Base-by-base conservation (phyloP, 345 rosid genomes). In the Leavenworthia alabamica region DNA sequence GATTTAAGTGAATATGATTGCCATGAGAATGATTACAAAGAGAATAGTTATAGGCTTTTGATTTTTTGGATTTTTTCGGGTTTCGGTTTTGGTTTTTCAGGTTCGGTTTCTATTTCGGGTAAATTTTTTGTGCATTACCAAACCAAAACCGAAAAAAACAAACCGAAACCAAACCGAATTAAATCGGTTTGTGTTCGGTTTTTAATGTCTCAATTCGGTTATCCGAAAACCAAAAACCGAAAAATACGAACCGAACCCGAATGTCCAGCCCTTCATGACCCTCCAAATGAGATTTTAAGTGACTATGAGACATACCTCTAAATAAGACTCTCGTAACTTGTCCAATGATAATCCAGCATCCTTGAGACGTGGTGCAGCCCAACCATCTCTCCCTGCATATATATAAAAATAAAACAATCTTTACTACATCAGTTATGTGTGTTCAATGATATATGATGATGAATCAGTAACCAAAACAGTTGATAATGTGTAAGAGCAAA, bases 311-410 rank as follows among this genome's bases (percentile, higher is more conserved):
- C 75, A 39, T 59, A 89, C 99, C 99, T 93, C 97, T 42, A 85
- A 55, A 77, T 89, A 93, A 72, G 89, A 69, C 81, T 93, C 99
- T 0, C 97, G 96, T 60, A 93, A 66, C 75, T 79, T 89, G 68
- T 86, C 97, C 54, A 78, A 54, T 37, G 99, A 87, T 71, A 93
- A 68, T 20, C 80, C 80, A 66, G 99, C 99, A 81, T 89, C 99
- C 87, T 89, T 93, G 44, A 93, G 91, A 58, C 97, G 97, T 20
- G 99, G 99, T 39, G 99, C 97, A 42, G 99, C 97, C 90, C 96
- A 87, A 59, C 99, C 99, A 49, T 78, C 61, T 68, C 80, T 85
- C 49, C 99, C 97, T 93, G 72, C 41, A 67, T 59, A 44, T 54
- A 45, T 1, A 35, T 49, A 52, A 4, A 4, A 16, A 50, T 7